phyloP scores from a whole-genome alignment of 2,329 filamentous ascomycete genomes.

The Alternaria sp. region DNA sequence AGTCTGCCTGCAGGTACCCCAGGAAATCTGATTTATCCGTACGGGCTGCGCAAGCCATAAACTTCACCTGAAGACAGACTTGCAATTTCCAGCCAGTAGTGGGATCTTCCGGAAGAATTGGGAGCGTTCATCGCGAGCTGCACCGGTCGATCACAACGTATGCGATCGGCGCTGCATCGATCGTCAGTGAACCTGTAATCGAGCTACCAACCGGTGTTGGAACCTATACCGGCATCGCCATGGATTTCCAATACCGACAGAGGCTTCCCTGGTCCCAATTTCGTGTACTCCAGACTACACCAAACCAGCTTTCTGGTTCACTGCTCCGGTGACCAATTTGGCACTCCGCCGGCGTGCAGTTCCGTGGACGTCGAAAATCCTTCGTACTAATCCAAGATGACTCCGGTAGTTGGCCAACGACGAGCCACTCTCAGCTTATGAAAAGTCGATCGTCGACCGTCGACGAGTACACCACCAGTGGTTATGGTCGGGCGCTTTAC shows the following conservation, averaged over 20 bases:
- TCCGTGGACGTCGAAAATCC: background rate
- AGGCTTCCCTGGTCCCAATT: background rate
- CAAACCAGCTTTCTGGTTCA: background rate
- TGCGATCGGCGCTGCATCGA: constrained; percentile 21
- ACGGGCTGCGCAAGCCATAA: constrained; percentile 23
- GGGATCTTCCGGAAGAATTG: background rate
- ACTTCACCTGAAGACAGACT: background rate
- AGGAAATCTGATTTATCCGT: constrained; percentile 35
- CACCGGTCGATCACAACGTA: background rate
- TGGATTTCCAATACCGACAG: background rate
- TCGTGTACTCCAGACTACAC: background rate
- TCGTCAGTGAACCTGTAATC: background rate
- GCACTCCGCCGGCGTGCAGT: background rate
- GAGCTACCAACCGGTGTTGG: background rate
- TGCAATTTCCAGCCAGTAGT: background rate
- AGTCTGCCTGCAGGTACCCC: constrained; percentile 6
- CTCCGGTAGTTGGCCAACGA: background rate
- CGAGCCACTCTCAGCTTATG: background rate
- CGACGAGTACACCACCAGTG: background rate
- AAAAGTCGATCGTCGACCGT: background rate
- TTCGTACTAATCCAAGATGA: background rate
- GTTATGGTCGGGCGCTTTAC: background rate
- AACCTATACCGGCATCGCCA: background rate
- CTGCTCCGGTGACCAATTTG: background rate
- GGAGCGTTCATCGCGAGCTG: background rate